Conservation (phyloP, 2,329 filamentous ascomycete species). For the Pseudogymnoascus sp. region DNA sequence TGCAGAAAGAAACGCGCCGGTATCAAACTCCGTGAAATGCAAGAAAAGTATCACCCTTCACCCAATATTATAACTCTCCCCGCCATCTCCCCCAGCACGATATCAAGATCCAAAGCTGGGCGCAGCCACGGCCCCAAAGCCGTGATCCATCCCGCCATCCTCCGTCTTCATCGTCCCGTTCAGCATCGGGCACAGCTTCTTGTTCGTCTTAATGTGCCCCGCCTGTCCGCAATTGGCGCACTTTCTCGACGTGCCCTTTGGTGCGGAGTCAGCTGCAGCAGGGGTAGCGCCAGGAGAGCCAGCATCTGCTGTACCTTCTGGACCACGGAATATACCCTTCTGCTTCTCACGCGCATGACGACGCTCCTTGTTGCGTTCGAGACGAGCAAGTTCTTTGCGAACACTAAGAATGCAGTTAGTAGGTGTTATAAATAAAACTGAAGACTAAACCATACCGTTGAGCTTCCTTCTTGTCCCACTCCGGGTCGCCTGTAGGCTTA, state of each 20-base stretch:
- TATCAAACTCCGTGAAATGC: conserved; percentile 1
- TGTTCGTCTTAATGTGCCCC: conserved; percentile 98
- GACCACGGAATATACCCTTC: conserved; percentile 49
- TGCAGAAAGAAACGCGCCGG: not conserved
- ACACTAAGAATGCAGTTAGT: conserved; percentile 42
- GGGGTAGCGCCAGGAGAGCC: conserved; percentile 39
- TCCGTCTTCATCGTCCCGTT: conserved; percentile 70
- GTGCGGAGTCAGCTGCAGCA: conserved; percentile 42
- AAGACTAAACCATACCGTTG: conserved; percentile 39
- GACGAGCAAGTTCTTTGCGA: conserved; percentile 68
- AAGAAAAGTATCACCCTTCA: not conserved
- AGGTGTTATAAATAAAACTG: conserved; percentile 13
- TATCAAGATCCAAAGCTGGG: conserved; percentile 16
- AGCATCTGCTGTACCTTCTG: conserved; percentile 22
- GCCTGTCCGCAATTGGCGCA: conserved; percentile 96
- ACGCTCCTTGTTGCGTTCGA: conserved; percentile 87
- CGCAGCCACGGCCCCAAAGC: conserved; percentile 43
- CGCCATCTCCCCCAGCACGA: not conserved
- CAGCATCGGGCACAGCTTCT: conserved; percentile 86
- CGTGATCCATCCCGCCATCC: conserved; percentile 48
- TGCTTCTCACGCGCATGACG: conserved; percentile 85
- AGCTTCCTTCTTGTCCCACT: conserved; percentile 55
- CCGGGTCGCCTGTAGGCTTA: conserved; percentile 58
- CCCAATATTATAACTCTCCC: not conserved
- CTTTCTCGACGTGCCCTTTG: conserved; percentile 70